A percentile compares a stretch with the other conserved stretches of the same genome.
phyloP scores from a whole-genome alignment of 148 eudicot genomes.

The Rhododendron simsii region DNA sequence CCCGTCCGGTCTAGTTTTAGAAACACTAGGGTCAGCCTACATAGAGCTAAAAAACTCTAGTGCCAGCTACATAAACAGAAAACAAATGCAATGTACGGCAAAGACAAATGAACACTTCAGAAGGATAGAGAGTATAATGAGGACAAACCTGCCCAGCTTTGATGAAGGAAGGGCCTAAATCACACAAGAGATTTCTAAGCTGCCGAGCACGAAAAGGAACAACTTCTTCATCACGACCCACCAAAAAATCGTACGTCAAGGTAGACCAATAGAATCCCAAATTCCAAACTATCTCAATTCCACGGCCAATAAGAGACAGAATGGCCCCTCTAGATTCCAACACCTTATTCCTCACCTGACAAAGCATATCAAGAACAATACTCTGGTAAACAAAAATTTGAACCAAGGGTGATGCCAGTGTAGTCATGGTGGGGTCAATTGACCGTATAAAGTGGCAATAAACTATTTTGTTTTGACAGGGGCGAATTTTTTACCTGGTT shows the following conservation, averaged over 20 bases:
- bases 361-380: background rate
- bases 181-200: conserved; percentile 77
- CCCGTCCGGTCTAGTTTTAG: background rate
- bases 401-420: background rate
- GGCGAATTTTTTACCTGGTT: background rate
- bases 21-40: background rate
- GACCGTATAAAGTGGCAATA: background rate
- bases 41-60: background rate
- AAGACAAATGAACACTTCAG: background rate
- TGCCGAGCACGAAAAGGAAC: conserved; percentile 95
- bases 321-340: conserved; percentile 78
- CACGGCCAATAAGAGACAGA: conserved; percentile 72
- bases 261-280: conserved; percentile 83
- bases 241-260: conserved; percentile 66
- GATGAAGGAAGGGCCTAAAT: conserved; percentile 92
- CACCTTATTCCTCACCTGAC: conserved; percentile 87
- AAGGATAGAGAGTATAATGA: background rate
- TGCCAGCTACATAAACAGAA: background rate
- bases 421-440: background rate
- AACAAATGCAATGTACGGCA: background rate
- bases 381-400: background rate
- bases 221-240: conserved; percentile 89
- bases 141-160: conserved; percentile 92
- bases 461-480: background rate
- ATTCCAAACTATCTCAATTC: conserved; percentile 90